Percentiles rank a stretch among this genome's conserved stretches.
phyloP scores from a whole-genome alignment of 176 grass and related monocot species.

The Stipa capillata region DNA sequence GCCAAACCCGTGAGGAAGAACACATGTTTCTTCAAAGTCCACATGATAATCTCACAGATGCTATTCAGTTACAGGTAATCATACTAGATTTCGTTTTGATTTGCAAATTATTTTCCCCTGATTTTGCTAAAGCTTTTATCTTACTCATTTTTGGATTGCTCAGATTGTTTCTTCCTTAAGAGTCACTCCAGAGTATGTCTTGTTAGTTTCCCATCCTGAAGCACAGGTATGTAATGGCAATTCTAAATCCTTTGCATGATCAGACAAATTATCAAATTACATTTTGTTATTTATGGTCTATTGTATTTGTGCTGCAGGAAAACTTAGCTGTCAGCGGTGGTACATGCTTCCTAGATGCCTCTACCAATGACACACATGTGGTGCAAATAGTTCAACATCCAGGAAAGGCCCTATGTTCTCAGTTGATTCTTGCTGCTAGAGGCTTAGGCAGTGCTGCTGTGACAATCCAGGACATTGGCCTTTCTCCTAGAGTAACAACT shows the following conservation, averaged over 20 bases:
- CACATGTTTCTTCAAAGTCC: slow-evolving; percentile 30
- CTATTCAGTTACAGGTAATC: slow-evolving; percentile 72
- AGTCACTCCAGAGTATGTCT: slow-evolving; percentile 60
- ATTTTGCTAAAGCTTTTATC: slow-evolving; percentile 7
- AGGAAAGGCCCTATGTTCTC: slow-evolving; percentile 56
- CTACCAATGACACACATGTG: slow-evolving; percentile 79
- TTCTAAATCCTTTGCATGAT: slow-evolving; percentile 27
- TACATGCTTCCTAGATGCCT: slow-evolving; percentile 85
- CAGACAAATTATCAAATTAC: background rate
- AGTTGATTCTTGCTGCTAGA: slow-evolving; percentile 72
- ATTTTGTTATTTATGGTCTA: slow-evolving; percentile 18
- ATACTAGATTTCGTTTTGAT: slow-evolving; percentile 14
- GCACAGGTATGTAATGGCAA: slow-evolving; percentile 56
- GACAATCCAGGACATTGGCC: slow-evolving; percentile 80
- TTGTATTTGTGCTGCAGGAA: slow-evolving; percentile 50
- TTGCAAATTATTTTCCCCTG: background rate
- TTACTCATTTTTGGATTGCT: slow-evolving; percentile 15
- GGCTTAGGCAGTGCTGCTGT: slow-evolving; percentile 61
- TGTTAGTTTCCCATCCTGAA: slow-evolving; percentile 75
- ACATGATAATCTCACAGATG: slow-evolving; percentile 60
- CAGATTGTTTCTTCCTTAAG: slow-evolving; percentile 86
- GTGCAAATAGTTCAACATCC: slow-evolving; percentile 59
- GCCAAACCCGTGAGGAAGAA: slow-evolving; percentile 32
- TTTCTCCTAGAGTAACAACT: slow-evolving; percentile 65
- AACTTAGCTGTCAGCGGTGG: slow-evolving; percentile 81